Conservation (phyloP, 2,329 filamentous ascomycete species). For the Basipetospora sp. region DNA sequence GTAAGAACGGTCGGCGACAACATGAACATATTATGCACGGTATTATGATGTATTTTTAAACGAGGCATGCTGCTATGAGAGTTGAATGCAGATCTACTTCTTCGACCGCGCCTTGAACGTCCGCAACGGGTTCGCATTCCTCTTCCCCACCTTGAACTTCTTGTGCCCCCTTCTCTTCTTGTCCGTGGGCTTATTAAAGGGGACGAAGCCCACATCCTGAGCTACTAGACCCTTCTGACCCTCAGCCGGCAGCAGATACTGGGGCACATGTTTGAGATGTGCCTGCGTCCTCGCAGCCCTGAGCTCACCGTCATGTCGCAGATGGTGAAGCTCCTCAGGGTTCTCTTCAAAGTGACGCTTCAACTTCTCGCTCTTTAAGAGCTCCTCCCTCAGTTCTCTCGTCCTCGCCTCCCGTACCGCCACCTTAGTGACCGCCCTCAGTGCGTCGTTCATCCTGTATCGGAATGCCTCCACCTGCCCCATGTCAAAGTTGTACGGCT, state of each 20-base stretch:
- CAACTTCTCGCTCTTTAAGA: constrained; percentile 86
- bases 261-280: constrained; percentile 85
- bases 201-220: constrained; percentile 63
- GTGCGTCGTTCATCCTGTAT: constrained; percentile 84
- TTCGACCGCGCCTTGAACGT: constrained; percentile 59
- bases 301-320: constrained; percentile 81
- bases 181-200: constrained; percentile 40
- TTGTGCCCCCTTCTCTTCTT: constrained; percentile 33
- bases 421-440: constrained; percentile 77
- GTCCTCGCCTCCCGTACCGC: constrained; percentile 81
- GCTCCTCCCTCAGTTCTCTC: constrained; percentile 72
- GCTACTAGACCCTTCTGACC: constrained; percentile 53
- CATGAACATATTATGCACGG: no score
- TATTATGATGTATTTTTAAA: no score
- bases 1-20: neutral
- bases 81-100: constrained; percentile 18
- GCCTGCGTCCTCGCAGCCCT: constrained; percentile 70
- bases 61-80: neutral
- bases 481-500: constrained; percentile 91
- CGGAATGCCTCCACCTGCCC: constrained; percentile 84
- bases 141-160: constrained; percentile 35
- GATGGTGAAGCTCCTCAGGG: constrained; percentile 69
- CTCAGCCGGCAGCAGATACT: constrained; percentile 74
- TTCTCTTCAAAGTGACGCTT: constrained; percentile 97
- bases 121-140: constrained; percentile 72